Conservation (phyloP, 2,329 filamentous ascomycete genomes). For the Sporothrix dimorphospora region DNA sequence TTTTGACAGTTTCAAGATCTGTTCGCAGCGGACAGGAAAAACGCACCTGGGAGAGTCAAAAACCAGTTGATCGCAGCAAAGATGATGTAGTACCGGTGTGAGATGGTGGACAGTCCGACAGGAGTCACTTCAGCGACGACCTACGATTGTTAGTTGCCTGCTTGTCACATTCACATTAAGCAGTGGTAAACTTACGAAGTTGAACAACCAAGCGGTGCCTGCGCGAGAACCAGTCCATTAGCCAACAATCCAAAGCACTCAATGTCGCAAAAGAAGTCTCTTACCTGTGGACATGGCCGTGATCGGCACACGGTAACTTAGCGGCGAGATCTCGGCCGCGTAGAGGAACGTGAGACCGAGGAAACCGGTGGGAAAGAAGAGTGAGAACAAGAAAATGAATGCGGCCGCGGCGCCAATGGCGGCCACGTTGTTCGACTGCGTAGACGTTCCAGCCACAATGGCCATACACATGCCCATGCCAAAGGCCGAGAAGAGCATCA, state of each 20-base stretch:
- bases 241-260: neutral
- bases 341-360: slow-evolving; percentile 12
- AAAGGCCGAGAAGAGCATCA: slow-evolving; percentile 15
- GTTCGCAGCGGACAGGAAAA: neutral
- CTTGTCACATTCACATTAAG: neutral
- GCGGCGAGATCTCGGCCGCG: neutral
- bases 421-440: neutral
- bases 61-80: slow-evolving; percentile 22
- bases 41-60: slow-evolving; percentile 11
- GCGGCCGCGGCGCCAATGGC: neutral
- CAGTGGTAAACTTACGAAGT: neutral
- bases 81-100: slow-evolving; percentile 15
- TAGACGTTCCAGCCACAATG: neutral
- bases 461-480: slow-evolving; percentile 19
- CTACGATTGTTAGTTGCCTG: neutral
- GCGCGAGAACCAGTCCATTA: neutral
- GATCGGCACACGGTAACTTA: neutral
- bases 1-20: no score
- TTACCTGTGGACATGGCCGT: slow-evolving; percentile 14
- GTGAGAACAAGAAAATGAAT: slow-evolving; percentile 9
- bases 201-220: slow-evolving; percentile 18
- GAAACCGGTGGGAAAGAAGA: slow-evolving; percentile 11
- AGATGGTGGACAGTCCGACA: slow-evolving; percentile 14
- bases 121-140: slow-evolving; percentile 19
- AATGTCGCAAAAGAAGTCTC: neutral